Base-by-base conservation (phyloP, 202 grass and related monocot genomes). In the Bolboschoenoplectus hybrid region DNA sequence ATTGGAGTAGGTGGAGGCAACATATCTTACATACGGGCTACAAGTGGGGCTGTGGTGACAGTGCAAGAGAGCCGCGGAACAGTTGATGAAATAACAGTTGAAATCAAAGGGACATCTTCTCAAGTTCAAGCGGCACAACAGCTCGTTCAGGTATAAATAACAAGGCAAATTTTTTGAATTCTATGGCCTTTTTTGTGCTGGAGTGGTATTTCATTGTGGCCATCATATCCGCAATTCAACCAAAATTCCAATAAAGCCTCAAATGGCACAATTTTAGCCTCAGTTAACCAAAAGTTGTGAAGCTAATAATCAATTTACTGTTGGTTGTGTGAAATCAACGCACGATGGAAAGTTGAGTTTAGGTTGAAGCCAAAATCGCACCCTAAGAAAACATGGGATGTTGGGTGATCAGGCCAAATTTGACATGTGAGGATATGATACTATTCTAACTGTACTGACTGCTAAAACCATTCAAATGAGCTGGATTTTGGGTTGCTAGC, bases 51-150 rank as follows among this genome's bases (percentile, higher is more conserved):
- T 40, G 86, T 96, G n/a, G 89, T 99, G 45, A 94, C 93, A 71
- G 89, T 99, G 85, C 89, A 99, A 86, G 97, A 99, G 87, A 96
- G 89, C 81, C 64, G 93, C 35, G 93, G 86, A 71, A 83, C 87
- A 62, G 82, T 91, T 86, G 97, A 99, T 89, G 93, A 99, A 87
- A 96, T 99, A 86, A 96, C 93, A 80, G 90, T 99, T 85, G 97
- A 99, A 91, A 96, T 99, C 72, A 99, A 99, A 88, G 97, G 97
- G 62, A 91, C 93, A 8, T 67, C 93, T 9, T 92, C 93, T 16
- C 93, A 99, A 74, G 93, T 99, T 86, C 93, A 96, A 85, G 80
- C 89, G 56, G 97, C 93, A 53, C 93, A 96, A 80, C 97, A 94
- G 85, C 91, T 99, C 51, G 91, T 99, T 51, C 90, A 99, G 93